A percentile compares a stretch with the other conserved stretches of the same genome.
phyloP scores from a whole-genome alignment of 2,329 filamentous ascomycete species.

The Aspergillus transmontanensis region DNA sequence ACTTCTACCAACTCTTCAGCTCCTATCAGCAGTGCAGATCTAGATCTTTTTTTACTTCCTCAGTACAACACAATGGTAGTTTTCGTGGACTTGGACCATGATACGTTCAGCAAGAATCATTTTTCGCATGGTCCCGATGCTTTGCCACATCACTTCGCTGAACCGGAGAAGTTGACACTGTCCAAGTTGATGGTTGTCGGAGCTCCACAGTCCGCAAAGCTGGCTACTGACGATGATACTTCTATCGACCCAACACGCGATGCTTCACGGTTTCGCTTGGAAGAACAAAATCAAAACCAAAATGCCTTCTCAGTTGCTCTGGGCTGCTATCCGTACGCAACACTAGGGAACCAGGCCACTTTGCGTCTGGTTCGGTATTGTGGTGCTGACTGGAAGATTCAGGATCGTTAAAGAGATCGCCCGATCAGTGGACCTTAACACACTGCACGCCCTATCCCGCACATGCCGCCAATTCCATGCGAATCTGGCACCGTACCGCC shows the following conservation, averaged over 20 bases:
- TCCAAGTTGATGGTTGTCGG: constrained; percentile 21
- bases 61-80: constrained; percentile 47
- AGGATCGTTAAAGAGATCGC: constrained; percentile 79
- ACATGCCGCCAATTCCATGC: constrained; percentile 79
- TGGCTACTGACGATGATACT: constrained; percentile 13
- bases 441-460: constrained; percentile 77
- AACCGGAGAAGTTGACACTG: constrained; percentile 26
- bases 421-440: constrained; percentile 79
- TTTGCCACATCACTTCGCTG: constrained; percentile 18
- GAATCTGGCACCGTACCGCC: constrained; percentile 77
- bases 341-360: constrained; percentile 17
- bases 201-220: constrained; percentile 15
- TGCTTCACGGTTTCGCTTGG: not conserved
- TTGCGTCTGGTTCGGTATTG: constrained; percentile 13
- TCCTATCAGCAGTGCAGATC: constrained; percentile 12
- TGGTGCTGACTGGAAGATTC: constrained; percentile 26
- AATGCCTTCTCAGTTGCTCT: constrained; percentile 46
- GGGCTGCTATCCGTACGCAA: constrained; percentile 52
- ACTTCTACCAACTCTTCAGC: constrained; percentile 13
- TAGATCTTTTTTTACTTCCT: constrained; percentile 1
- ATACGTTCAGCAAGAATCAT: constrained; percentile 34
- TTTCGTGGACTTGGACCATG: constrained; percentile 49
- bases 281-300: constrained; percentile 26
- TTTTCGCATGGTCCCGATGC: constrained; percentile 17
- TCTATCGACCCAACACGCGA: constrained; percentile 9